Conservation (phyloP, 1,139 yeast species). For the Geotrichum macrosporum region DNA sequence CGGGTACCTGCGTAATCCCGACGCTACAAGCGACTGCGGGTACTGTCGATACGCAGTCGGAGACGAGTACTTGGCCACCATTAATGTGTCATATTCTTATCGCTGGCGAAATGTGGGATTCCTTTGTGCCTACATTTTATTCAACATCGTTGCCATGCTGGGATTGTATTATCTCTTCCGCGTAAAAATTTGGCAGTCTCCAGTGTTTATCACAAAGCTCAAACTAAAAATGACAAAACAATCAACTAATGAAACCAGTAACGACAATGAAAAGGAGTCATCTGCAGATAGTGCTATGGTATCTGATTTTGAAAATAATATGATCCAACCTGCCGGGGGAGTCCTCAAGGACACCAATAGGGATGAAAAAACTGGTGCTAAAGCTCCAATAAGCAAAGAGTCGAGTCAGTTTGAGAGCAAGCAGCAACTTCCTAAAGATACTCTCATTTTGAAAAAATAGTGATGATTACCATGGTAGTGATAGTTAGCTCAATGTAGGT, state of each 20-base stretch:
- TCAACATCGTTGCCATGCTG: constrained; percentile 46
- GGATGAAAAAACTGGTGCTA: too few relatives aligned
- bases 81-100: constrained; percentile 45
- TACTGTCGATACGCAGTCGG: constrained; percentile 54
- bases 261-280: not conserved
- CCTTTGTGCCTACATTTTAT: constrained; percentile 45
- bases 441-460: too few relatives aligned
- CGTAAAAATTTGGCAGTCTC: constrained; percentile 42
- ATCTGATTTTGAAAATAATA: too few relatives aligned
- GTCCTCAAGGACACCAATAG: too few relatives aligned
- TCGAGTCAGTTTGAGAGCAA: not conserved
- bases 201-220: constrained; percentile 23
- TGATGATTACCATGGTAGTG: too few relatives aligned
- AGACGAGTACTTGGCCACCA: constrained; percentile 47
- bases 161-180: constrained; percentile 37
- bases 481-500: too few relatives aligned
- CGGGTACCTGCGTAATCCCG: constrained; percentile 55
- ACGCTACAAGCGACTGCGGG: constrained; percentile 50
- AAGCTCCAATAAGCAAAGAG: not conserved
- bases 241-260: constrained; percentile 23
- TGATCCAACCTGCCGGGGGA: too few relatives aligned
- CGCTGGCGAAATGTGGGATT: constrained; percentile 59
- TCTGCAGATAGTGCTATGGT: too few relatives aligned
- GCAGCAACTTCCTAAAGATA: too few relatives aligned
- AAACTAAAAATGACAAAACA: not conserved